Conservation (phyloP, 108 stramenopile species). For the Skeletonema tropicum region DNA sequence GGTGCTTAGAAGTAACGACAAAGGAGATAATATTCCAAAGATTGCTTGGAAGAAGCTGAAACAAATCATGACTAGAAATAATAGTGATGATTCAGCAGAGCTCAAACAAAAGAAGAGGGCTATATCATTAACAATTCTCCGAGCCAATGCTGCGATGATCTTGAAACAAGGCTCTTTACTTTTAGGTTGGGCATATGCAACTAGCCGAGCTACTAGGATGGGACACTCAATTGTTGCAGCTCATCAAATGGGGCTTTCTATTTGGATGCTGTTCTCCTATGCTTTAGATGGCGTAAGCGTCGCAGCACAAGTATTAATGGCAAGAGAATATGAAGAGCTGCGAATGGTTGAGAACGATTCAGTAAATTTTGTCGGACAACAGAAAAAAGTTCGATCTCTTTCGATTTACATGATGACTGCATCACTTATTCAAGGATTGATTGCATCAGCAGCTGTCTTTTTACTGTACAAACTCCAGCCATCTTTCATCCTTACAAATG, state of each 20-base stretch:
- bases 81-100: neutral
- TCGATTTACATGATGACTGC: conserved; percentile 55
- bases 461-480: conserved; percentile 15
- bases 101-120: conserved; percentile 15
- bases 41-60: conserved; percentile 11
- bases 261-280: conserved; percentile 57
- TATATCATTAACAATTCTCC: conserved; percentile 32
- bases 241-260: conserved; percentile 56
- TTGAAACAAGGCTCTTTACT: conserved; percentile 55
- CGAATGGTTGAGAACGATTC: neutral
- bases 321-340: conserved; percentile 40
- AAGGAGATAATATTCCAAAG: neutral
- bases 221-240: conserved; percentile 59
- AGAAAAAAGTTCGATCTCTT: conserved; percentile 42
- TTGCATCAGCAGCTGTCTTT: conserved; percentile 20
- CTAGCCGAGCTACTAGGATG: conserved; percentile 61
- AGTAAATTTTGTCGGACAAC: neutral
- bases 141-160: conserved; percentile 52
- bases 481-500: conserved; percentile 29
- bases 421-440: conserved; percentile 47
- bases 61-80: neutral
- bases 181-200: conserved; percentile 66
- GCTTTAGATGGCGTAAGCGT: conserved; percentile 48
- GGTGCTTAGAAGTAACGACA: conserved; percentile 15
- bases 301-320: conserved; percentile 69